phyloP scores from a whole-genome alignment of 352 stramenopile genomes.

The Phytopythium cucurbitacearum region DNA sequence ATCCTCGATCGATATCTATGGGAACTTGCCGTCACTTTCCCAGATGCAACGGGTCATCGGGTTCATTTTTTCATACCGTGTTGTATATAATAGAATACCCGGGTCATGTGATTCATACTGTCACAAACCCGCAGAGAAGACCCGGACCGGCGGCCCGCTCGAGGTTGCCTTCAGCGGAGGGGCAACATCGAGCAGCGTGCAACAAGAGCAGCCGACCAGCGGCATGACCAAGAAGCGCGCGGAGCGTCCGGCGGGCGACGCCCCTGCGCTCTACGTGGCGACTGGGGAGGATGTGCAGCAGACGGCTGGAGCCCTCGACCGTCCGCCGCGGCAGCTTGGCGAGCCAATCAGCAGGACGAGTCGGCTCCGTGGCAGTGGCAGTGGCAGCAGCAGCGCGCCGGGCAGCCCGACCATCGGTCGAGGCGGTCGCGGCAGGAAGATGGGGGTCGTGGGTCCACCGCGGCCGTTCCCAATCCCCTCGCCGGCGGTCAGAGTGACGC shows the following conservation, averaged over 20 bases:
- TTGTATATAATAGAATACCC: too few relatives aligned
- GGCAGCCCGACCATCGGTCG: slow-evolving; percentile 6
- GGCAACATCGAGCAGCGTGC: too few relatives aligned
- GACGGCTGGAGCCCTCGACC: too few relatives aligned
- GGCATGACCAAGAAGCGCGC: slow-evolving; percentile 43
- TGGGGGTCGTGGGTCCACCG: not conserved
- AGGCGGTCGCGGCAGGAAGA: slow-evolving; percentile 3
- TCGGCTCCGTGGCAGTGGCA: slow-evolving; percentile 1
- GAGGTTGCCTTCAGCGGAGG: too few relatives aligned
- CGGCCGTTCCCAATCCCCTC: slow-evolving; percentile 16
- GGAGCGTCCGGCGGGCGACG: slow-evolving; percentile 11
- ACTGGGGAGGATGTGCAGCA: too few relatives aligned
- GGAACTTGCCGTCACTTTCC: not conserved
- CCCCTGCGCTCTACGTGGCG: not conserved
- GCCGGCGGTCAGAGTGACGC: slow-evolving; percentile 34
- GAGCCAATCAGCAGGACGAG: not conserved
- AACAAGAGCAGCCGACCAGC: not conserved
- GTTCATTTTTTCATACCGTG: too few relatives aligned
- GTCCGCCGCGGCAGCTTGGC: too few relatives aligned
- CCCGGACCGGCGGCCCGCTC: too few relatives aligned
- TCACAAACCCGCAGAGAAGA: too few relatives aligned
- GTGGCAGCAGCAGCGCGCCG: not conserved
- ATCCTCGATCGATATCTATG: slow-evolving; percentile 6
- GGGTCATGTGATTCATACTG: too few relatives aligned
- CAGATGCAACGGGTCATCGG: too few relatives aligned